Conservation (phyloP, 495 filamentous ascomycete species). For the Jackrogersella minutella region DNA sequence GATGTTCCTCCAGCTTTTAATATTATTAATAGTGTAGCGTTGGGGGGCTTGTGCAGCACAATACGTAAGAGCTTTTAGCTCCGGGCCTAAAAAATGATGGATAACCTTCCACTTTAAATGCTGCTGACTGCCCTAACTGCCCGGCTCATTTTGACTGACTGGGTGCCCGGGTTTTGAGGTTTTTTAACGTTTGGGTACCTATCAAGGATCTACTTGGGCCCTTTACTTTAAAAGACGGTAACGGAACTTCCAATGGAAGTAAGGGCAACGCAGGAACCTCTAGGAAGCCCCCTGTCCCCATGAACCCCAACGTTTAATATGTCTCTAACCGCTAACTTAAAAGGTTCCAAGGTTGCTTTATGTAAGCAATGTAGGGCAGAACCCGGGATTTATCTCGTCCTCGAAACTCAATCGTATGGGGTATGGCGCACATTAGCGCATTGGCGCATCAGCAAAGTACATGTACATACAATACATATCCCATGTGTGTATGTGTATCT, state of each 20-base stretch:
- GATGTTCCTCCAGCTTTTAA: slow-evolving; percentile 39
- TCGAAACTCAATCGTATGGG: not conserved
- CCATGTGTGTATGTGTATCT: not conserved
- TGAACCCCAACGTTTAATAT: slow-evolving; percentile 6
- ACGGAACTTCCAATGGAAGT: no score
- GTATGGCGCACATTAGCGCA: not conserved
- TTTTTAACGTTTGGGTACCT: not conserved
- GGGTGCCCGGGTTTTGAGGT: no score
- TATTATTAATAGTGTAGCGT: slow-evolving; percentile 36
- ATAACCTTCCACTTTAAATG: no score
- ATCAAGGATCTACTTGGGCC: not conserved
- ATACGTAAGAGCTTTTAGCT: slow-evolving; percentile 7
- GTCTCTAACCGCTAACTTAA: not conserved
- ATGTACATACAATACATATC: not conserved
- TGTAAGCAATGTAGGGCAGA: not conserved
- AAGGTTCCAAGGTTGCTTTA: no score
- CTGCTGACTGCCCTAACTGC: no score
- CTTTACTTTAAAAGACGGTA: not conserved
- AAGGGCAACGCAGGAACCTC: not conserved
- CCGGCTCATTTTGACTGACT: no score
- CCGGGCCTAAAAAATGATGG: not conserved
- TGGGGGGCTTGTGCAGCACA: slow-evolving; percentile 2
- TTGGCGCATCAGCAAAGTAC: slow-evolving; percentile 3
- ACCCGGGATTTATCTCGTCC: no score
- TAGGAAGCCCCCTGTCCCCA: no score